A percentile compares a stretch with the other conserved stretches of the same genome.
Evolutionary conservation across 1,284 basidiomycete genomes (phyloP).

Genomic region (Boletus sp.): DNA sequence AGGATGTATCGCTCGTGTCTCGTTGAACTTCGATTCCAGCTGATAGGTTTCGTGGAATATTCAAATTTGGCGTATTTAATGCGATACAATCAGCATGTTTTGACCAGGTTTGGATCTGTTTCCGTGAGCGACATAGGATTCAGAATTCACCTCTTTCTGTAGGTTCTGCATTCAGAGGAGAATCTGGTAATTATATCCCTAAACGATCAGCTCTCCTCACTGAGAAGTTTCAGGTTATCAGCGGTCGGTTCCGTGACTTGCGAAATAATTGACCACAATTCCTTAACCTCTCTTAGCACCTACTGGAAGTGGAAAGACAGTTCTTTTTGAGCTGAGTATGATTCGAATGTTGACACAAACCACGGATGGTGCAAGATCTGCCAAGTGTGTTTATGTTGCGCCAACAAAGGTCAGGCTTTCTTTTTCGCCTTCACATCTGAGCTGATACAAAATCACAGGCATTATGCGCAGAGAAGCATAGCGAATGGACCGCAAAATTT

Average conservation of each 20-base stretch:
- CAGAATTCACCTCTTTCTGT: constrained; percentile 4
- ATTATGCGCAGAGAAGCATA: constrained; percentile 79
- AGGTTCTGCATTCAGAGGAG: constrained; percentile 67
- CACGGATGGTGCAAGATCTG: constrained; percentile 33
- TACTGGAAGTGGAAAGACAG: constrained; percentile 91
- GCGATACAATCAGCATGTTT: constrained; percentile 84
- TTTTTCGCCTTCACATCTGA: not conserved
- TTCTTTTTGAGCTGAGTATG: constrained; percentile 88
- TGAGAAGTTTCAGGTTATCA: constrained; percentile 56
- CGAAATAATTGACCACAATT: constrained; percentile 1
- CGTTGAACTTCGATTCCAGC: constrained; percentile 43
- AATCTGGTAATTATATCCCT: constrained; percentile 58
- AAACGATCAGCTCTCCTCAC: constrained; percentile 3
- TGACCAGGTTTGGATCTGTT: constrained; percentile 52
- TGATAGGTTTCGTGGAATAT: constrained; percentile 74
- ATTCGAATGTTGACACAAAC: constrained; percentile 66
- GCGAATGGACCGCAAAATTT: constrained; percentile 85
- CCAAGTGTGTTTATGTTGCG: constrained; percentile 88
- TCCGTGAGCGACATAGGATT: not conserved
- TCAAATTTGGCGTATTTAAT: constrained; percentile 89
- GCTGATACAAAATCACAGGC: constrained; percentile 47
- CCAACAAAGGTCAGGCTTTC: constrained; percentile 73
- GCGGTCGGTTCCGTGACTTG: constrained; percentile 47
- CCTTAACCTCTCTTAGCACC: constrained; percentile 55
- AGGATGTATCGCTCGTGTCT: not conserved